Conservation (phyloP, 2,329 filamentous ascomycete species). For the Cytospora chrysosperma region DNA sequence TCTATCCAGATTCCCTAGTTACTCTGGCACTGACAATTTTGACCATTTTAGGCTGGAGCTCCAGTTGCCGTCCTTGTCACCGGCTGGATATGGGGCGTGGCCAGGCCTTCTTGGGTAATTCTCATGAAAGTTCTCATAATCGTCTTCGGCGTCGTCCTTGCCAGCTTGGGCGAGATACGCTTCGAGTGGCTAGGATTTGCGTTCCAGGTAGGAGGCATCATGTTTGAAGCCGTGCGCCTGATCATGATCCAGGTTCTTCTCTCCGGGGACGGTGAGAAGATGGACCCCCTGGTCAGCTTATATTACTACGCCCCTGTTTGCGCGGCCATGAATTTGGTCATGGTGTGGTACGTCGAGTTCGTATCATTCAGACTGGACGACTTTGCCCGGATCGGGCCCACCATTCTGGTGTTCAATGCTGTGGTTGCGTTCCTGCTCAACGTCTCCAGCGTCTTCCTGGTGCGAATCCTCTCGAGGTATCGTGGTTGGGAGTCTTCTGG, state of each 20-base stretch:
- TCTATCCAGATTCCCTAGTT: no score
- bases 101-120: conserved; percentile 44
- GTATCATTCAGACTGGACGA: conserved; percentile 65
- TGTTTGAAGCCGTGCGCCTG: conserved; percentile 77
- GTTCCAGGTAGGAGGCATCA: conserved; percentile 71
- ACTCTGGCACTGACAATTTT: background rate
- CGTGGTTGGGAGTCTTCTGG: background rate
- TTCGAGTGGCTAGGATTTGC: conserved; percentile 66
- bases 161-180: conserved; percentile 63
- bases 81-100: conserved; percentile 59
- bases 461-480: conserved; percentile 43
- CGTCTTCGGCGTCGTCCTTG: conserved; percentile 51
- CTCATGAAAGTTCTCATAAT: conserved; percentile 53
- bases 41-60: conserved; percentile 52
- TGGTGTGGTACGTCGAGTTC: conserved; percentile 68
- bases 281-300: conserved; percentile 83
- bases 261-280: conserved; percentile 73
- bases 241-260: conserved; percentile 85
- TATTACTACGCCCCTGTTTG: conserved; percentile 91
- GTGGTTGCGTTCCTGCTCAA: conserved; percentile 77
- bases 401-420: conserved; percentile 67
- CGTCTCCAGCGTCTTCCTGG: conserved; percentile 81
- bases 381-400: conserved; percentile 62
- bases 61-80: conserved; percentile 66
- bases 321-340: conserved; percentile 73